A percentile compares a stretch with the other conserved stretches of the same genome.
Evolutionary conservation across 306 rosid species (phyloP).

Genomic region (Cucurbita pepo): DNA sequence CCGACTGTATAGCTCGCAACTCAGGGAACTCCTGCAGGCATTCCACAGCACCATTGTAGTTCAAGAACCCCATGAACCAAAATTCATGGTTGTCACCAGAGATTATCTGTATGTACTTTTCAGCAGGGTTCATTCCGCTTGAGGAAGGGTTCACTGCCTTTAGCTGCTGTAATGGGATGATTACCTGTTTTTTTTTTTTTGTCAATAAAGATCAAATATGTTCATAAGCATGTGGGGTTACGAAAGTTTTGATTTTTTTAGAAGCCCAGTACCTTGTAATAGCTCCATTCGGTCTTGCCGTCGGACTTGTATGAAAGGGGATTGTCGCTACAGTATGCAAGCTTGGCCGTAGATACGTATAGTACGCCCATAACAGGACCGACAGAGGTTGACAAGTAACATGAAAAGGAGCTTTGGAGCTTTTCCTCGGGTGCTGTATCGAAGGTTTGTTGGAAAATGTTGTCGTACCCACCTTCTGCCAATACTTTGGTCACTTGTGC

Average conservation of each 20-base stretch:
- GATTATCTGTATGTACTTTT: slow-evolving; percentile 71
- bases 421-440: slow-evolving; percentile 61
- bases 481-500: slow-evolving; percentile 91
- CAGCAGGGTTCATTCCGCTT: slow-evolving; percentile 57
- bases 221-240: neutral
- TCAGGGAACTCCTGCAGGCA: slow-evolving; percentile 37
- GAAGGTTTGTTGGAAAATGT: slow-evolving; percentile 58
- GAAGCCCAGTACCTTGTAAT: slow-evolving; percentile 57
- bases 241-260: neutral
- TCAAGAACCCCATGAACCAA: slow-evolving; percentile 93
- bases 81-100: slow-evolving; percentile 94
- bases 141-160: slow-evolving; percentile 80
- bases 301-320: slow-evolving; percentile 62
- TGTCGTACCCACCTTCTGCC: slow-evolving; percentile 89
- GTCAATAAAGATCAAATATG: neutral
- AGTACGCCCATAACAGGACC: slow-evolving; percentile 66
- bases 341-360: slow-evolving; percentile 58
- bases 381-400: slow-evolving; percentile 83
- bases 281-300: slow-evolving; percentile 66
- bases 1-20: neutral
- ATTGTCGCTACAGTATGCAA: slow-evolving; percentile 78
- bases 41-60: slow-evolving; percentile 76
- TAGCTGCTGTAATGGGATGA: slow-evolving; percentile 81
- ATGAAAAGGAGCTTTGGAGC: slow-evolving; percentile 71
- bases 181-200: slow-evolving; percentile 30